Conservation (phyloP, 345 rosid genomes). For the Citrus australasica region DNA sequence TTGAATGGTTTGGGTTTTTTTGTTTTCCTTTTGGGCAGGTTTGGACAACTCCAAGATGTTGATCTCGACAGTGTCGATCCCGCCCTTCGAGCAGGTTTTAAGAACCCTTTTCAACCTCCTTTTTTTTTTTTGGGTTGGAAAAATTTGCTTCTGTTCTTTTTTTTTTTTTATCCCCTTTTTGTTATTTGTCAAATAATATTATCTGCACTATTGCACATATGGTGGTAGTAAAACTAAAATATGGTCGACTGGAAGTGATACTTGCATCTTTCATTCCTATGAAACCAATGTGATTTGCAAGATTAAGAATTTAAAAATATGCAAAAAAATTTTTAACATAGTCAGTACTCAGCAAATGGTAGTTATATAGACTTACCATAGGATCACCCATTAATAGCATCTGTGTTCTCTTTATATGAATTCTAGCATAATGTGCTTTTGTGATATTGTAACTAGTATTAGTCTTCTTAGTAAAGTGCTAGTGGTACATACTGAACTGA, state of each 20-base stretch:
- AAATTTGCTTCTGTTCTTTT: not conserved
- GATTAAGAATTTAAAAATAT: not conserved
- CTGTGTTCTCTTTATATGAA: not conserved
- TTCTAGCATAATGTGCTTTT: not conserved
- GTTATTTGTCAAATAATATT: not conserved
- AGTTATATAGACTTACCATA: not conserved
- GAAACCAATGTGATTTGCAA: not conserved
- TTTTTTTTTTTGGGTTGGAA: not conserved
- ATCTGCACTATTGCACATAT: not conserved
- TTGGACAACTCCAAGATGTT: constrained; percentile 89
- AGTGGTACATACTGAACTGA: not conserved
- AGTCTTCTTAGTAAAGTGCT: not conserved
- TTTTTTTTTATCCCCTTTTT: not conserved
- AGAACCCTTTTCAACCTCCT: not conserved
- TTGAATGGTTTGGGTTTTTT: not conserved
- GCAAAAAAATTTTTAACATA: not conserved
- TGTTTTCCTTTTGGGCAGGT: constrained; percentile 42
- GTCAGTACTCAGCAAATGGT: not conserved
- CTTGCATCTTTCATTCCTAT: not conserved
- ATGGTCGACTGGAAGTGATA: not conserved
- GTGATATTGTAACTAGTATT: not conserved
- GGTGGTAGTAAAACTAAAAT: not conserved
- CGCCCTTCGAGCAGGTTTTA: constrained; percentile 74
- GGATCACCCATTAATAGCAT: not conserved
- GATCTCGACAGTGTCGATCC: constrained; percentile 75